phyloP scores from a whole-genome alignment of 345 rosid species.

The Salix udensis region DNA sequence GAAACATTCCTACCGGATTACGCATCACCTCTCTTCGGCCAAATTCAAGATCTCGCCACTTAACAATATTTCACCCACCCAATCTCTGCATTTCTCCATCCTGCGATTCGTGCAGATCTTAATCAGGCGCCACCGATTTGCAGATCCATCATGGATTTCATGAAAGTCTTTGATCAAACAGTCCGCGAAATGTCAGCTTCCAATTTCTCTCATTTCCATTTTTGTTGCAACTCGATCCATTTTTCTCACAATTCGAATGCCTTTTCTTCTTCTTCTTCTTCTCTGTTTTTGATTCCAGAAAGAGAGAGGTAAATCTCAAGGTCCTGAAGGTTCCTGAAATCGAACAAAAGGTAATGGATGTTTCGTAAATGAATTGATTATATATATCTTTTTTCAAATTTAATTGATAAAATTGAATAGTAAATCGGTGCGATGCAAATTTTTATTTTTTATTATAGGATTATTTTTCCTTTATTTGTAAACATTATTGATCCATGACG shows the following conservation, averaged over 20 bases:
- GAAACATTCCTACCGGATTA: no score
- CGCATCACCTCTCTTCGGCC: no score
- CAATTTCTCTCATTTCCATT: neutral
- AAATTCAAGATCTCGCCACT: no score
- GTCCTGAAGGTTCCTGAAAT: conserved; percentile 95
- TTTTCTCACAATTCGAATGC: neutral
- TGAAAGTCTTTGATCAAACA: conserved; percentile 96
- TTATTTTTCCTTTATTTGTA: neutral
- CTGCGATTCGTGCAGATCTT: neutral
- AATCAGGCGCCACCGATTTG: neutral
- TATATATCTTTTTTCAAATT: no score
- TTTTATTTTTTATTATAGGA: neutral
- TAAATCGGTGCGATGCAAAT: neutral
- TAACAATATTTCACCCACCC: no score
- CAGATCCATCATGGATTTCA: conserved; percentile 75
- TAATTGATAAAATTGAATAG: no score
- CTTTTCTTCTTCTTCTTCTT: neutral
- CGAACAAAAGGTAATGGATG: conserved; percentile 73
- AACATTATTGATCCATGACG: neutral
- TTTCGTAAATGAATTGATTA: no score
- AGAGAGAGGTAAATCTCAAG: conserved; percentile 96
- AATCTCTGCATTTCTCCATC: conserved; percentile 5
- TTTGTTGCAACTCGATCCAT: conserved; percentile 3
- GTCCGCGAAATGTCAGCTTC: conserved; percentile 88
- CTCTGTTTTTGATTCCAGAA: conserved; percentile 42